Evolutionary conservation across 345 rosid genomes (phyloP), one percentile per base, ranked within the genome.

Genomic region (Bruguiera parviflora): DNA sequence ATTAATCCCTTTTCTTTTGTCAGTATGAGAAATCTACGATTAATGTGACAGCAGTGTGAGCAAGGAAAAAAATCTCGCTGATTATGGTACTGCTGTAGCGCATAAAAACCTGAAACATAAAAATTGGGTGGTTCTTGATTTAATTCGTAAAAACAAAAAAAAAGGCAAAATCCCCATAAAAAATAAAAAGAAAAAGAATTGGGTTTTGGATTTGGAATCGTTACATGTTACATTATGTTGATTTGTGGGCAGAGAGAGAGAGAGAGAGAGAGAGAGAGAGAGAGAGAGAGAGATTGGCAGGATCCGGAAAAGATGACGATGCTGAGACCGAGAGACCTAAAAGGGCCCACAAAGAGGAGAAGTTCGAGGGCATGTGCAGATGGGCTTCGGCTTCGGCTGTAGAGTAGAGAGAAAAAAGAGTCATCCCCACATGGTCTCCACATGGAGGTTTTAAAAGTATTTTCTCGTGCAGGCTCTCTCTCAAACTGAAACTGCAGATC

Each of bases 291-390:
- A 57, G 56, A 69, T 71, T 77, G 83, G 84, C 87, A 83, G 79
- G 86, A 83, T 86, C 87, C 89, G 86, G 85, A 86, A 86, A 86
- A 83, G 87, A 80, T 80, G 86, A 83, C 21, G 78, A 76, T 33
- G 74, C 58, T 69, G 78, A 69, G 79, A 71, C 58, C 64, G 78
- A 71, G 79, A 67, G 63, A 68, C 52, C 31, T 37, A 24, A 77
- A 2, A 47, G 75, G 83, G 28, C 77, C 86, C 70, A 69, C 76
- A 46, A 27, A 33, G 46, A 39, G 67, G 79, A 73, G 66, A 65
- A 75, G 77, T 67, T 78, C 52, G 53, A 69, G 77, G 75, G 77
- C 81, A 81, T 60, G 68, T 71, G 77, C 21, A 77, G 79, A 81
- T 55, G 68, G 73, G 77, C 22, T 56, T 69, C 22, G 70, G 75